phyloP scores from a whole-genome alignment of 1,139 yeast genomes.

The Blastobotrys raffinosifermentans region DNA sequence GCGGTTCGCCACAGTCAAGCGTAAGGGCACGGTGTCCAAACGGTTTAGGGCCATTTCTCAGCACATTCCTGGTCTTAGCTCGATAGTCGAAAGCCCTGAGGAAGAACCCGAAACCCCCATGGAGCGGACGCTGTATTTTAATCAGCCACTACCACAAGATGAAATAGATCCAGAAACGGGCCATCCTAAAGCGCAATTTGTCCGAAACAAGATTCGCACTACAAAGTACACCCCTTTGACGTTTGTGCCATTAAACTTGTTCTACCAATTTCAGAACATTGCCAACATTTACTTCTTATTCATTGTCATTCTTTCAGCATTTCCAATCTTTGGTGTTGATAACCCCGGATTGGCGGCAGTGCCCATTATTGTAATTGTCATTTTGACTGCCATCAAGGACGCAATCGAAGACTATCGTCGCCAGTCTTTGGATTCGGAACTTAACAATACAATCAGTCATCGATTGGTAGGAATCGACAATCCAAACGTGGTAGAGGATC shows the following conservation, averaged over 20 bases:
- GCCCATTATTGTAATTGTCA: slow-evolving; percentile 88
- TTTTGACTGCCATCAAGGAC: slow-evolving; percentile 85
- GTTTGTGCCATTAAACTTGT: slow-evolving; percentile 77
- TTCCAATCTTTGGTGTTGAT: slow-evolving; percentile 86
- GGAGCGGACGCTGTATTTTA: slow-evolving; percentile 45
- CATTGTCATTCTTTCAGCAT: slow-evolving; percentile 50
- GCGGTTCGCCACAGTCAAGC: slow-evolving; percentile 16
- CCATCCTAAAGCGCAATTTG: slow-evolving; percentile 38
- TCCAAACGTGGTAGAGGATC: slow-evolving; percentile 65
- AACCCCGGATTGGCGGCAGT: slow-evolving; percentile 89
- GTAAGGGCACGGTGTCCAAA: slow-evolving; percentile 5
- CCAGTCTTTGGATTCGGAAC: slow-evolving; percentile 69
- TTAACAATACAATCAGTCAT: slow-evolving; percentile 82
- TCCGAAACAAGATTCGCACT: slow-evolving; percentile 85
- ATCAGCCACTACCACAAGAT: slow-evolving; percentile 58
- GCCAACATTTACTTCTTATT: slow-evolving; percentile 81
- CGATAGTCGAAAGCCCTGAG: slow-evolving; percentile 15
- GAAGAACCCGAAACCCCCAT: slow-evolving; percentile 8
- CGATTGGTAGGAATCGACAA: slow-evolving; percentile 63
- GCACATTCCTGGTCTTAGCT: slow-evolving; percentile 19
- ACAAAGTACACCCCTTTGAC: slow-evolving; percentile 86
- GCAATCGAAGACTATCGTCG: slow-evolving; percentile 92
- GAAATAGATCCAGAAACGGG: slow-evolving; percentile 50
- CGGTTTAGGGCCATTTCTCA: slow-evolving; percentile 18
- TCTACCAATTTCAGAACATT: slow-evolving; percentile 71